phyloP scores from a whole-genome alignment of 148 eudicot genomes.

The Persicaria tinctoria region DNA sequence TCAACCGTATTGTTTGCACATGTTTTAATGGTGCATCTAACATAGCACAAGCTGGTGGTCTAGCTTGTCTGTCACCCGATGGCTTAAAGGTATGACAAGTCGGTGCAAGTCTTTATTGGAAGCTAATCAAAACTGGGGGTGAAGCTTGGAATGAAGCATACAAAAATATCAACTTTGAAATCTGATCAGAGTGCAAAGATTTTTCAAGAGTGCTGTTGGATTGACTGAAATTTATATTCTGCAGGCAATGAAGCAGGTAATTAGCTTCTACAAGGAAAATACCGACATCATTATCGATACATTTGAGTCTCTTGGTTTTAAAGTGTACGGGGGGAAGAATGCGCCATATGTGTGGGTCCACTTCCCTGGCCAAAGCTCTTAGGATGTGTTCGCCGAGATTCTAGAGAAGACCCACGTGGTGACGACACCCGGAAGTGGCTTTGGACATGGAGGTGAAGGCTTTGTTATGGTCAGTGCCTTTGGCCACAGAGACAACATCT shows the following conservation, averaged over 20 bases:
- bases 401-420: constrained; percentile 88
- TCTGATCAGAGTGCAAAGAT: neutral
- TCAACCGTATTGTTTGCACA: constrained; percentile 79
- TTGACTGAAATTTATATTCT: constrained; percentile 5
- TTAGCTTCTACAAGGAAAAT: constrained; percentile 90
- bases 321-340: constrained; percentile 77
- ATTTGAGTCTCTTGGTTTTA: constrained; percentile 78
- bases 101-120: neutral
- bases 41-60: constrained; percentile 84
- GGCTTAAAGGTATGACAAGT: constrained; percentile 53
- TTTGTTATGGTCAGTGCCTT: constrained; percentile 77
- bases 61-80: constrained; percentile 75
- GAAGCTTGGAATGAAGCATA: neutral
- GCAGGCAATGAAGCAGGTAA: constrained; percentile 82
- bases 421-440: constrained; percentile 83
- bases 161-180: neutral
- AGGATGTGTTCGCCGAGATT: constrained; percentile 89
- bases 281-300: constrained; percentile 74
- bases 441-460: constrained; percentile 89
- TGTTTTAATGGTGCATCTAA: constrained; percentile 95
- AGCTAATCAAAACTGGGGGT: neutral
- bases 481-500: constrained; percentile 70
- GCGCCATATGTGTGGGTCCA: constrained; percentile 96
- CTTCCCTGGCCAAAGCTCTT: constrained; percentile 85
- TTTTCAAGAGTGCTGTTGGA: neutral